phyloP scores from a whole-genome alignment of 331 rosid species.

The Stylosanthes scabra region DNA sequence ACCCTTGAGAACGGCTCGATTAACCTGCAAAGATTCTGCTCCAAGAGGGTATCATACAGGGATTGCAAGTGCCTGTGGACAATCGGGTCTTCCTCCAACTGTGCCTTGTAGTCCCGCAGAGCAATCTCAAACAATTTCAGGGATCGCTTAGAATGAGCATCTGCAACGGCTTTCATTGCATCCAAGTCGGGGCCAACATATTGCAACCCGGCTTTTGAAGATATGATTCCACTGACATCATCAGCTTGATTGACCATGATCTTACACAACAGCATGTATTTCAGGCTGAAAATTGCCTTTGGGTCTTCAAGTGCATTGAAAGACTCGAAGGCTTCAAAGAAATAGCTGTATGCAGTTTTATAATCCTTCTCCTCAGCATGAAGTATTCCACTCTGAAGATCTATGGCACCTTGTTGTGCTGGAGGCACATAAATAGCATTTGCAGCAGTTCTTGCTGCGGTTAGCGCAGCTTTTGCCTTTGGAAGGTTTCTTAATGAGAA shows the following conservation, averaged over 20 bases:
- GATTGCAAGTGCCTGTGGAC: slow-evolving; percentile 95
- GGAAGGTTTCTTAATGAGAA: slow-evolving; percentile 95
- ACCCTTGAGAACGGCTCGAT: slow-evolving; percentile 94
- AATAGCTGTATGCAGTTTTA: slow-evolving; percentile 93
- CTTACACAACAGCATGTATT: slow-evolving; percentile 90
- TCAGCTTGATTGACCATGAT: slow-evolving; percentile 97
- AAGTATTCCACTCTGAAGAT: slow-evolving; percentile 96
- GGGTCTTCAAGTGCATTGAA: slow-evolving; percentile 95
- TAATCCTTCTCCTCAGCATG: slow-evolving; percentile 98
- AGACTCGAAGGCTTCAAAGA: slow-evolving; percentile 93
- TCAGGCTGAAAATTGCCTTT: slow-evolving; percentile 92
- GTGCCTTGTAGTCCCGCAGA: slow-evolving; percentile 80
- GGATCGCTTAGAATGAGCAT: slow-evolving; percentile 93
- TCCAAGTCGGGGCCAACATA: slow-evolving; percentile 93
- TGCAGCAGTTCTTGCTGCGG: slow-evolving; percentile 98
- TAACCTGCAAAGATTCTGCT: slow-evolving; percentile 94
- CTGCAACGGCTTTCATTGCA: slow-evolving; percentile 98
- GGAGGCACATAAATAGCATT: slow-evolving; percentile 97
- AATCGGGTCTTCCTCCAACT: slow-evolving; percentile 94
- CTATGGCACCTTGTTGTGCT: slow-evolving; percentile 96
- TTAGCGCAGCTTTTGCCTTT: slow-evolving; percentile 94
- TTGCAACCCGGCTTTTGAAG: slow-evolving; percentile 91
- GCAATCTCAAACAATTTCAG: slow-evolving; percentile 87
- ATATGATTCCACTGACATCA: slow-evolving; percentile 86
- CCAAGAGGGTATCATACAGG: slow-evolving; percentile 83